Percentiles rank a stretch among this genome's conserved stretches.
Evolutionary conservation across 2,329 filamentous ascomycete genomes (phyloP).

Genomic region (Phyllosticta citribraziliensis): DNA sequence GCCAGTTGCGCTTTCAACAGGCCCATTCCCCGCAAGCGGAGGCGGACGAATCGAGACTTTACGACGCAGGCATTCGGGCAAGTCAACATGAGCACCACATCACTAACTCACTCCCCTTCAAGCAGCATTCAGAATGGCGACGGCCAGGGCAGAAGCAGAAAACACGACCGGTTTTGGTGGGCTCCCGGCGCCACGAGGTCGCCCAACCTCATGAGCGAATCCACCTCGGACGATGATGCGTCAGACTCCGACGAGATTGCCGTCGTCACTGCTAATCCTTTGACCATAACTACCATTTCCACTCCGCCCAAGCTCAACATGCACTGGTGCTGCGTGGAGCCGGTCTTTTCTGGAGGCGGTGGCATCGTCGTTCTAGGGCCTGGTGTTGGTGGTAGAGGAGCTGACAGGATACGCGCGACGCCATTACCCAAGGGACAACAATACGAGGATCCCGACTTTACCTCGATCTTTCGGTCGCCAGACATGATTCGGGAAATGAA

Average conservation of each 20-base stretch:
- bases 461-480: constrained; percentile 38
- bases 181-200: constrained; percentile 45
- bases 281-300: constrained; percentile 21
- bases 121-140: background rate
- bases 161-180: constrained; percentile 46
- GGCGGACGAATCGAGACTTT: constrained; percentile 28
- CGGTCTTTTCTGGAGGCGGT: constrained; percentile 49
- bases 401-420: constrained; percentile 46
- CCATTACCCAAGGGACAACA: constrained; percentile 45
- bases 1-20: constrained; percentile 50
- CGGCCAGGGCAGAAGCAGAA: constrained; percentile 4
- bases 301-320: constrained; percentile 39
- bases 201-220: constrained; percentile 50
- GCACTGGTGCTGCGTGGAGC: constrained; percentile 51
- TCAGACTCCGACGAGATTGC: constrained; percentile 27
- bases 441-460: constrained; percentile 48
- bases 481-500: constrained; percentile 31
- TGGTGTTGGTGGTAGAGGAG: constrained; percentile 38
- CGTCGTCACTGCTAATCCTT: constrained; percentile 9
- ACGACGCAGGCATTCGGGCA: constrained; percentile 25
- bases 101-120: background rate
- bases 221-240: constrained; percentile 26
- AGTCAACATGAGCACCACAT: constrained; percentile 14
- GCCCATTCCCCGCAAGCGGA: constrained; percentile 35
- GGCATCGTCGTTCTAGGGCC: constrained; percentile 48